Conservation (phyloP, 2,329 filamentous ascomycete species). For the Ophiognomonia clavigignenti-juglandacearum region DNA sequence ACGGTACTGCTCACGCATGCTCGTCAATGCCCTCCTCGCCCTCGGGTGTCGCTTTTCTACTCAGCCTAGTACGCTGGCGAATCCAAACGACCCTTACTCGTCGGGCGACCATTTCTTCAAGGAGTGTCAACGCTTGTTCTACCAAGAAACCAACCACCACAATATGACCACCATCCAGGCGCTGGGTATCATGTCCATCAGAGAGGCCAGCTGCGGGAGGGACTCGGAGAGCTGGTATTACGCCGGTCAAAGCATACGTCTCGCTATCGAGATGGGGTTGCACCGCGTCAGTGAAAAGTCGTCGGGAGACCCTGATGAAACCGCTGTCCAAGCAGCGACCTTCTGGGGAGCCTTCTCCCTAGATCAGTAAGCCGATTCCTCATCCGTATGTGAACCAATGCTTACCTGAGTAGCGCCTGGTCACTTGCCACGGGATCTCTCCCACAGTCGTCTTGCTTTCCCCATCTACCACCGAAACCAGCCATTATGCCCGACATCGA, state of each 20-base stretch:
- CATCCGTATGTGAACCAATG: background rate
- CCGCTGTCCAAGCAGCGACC: slow-evolving; percentile 54
- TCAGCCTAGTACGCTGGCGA: slow-evolving; percentile 57
- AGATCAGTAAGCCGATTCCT: slow-evolving; percentile 51
- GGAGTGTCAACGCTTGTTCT: slow-evolving; percentile 59
- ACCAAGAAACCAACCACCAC: slow-evolving; percentile 53
- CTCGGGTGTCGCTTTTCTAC: slow-evolving; percentile 66
- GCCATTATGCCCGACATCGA: slow-evolving; percentile 57
- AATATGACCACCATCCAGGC: slow-evolving; percentile 69
- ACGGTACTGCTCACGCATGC: slow-evolving; percentile 63
- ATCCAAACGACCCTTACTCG: slow-evolving; percentile 56
- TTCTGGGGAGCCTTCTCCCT: slow-evolving; percentile 60
- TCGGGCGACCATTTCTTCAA: slow-evolving; percentile 72
- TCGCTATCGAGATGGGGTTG: slow-evolving; percentile 68
- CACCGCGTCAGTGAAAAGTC: slow-evolving; percentile 44
- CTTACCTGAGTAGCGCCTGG: slow-evolving; percentile 47
- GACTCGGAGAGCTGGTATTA: slow-evolving; percentile 71
- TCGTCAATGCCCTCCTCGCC: slow-evolving; percentile 62
- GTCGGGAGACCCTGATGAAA: slow-evolving; percentile 45
- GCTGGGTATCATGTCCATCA: slow-evolving; percentile 69
- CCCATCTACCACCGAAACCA: slow-evolving; percentile 54
- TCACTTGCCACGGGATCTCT: slow-evolving; percentile 59
- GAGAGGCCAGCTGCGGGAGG: slow-evolving; percentile 67
- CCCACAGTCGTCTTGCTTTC: slow-evolving; percentile 54
- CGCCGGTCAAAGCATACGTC: slow-evolving; percentile 65